A percentile compares a stretch with the other conserved stretches of the same genome.
These are phyloP conservation scores for Salix udensis DNA, from an alignment of 345 rosid genomes.

Conservation along the genomic window DNA sequence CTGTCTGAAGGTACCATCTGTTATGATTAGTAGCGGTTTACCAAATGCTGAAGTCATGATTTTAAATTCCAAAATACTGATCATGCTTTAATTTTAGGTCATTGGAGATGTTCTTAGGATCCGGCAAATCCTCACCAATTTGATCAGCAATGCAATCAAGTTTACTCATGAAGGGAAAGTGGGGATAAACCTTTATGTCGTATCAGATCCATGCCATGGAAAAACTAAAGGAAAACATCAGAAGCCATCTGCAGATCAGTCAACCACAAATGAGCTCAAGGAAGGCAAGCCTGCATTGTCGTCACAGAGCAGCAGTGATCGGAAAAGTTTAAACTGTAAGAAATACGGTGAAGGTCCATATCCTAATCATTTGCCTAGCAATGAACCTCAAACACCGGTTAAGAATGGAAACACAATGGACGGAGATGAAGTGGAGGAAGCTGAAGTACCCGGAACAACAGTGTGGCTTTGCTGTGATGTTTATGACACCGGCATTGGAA, in stretches of 20 bases:
- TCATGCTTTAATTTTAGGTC: constrained; percentile 43
- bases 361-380: constrained; percentile 14
- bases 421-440: constrained; percentile 35
- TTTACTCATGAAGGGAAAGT: constrained; percentile 93
- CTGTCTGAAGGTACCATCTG: not conserved
- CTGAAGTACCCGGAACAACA: constrained; percentile 38
- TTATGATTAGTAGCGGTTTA: not conserved
- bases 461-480: constrained; percentile 94
- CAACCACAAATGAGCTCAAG: constrained; percentile 19
- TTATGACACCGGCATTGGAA: constrained; percentile 91
- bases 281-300: constrained; percentile 28
- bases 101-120: constrained; percentile 94
- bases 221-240: constrained; percentile 35
- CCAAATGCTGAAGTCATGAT: too few species aligned
- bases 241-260: constrained; percentile 24
- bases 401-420: constrained; percentile 24
- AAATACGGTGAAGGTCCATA: constrained; percentile 12
- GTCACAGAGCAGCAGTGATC: constrained; percentile 26
- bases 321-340: constrained; percentile 19
- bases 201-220: constrained; percentile 57
- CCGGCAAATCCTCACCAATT: constrained; percentile 91
- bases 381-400: constrained; percentile 30
- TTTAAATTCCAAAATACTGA: not conserved
- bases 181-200: constrained; percentile 68
- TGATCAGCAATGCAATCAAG: constrained; percentile 94